Evolutionary conservation across 2,329 filamentous ascomycete species (phyloP), one percentile per base, ranked within the genome.

Genomic region (Xylaria polymorpha): DNA sequence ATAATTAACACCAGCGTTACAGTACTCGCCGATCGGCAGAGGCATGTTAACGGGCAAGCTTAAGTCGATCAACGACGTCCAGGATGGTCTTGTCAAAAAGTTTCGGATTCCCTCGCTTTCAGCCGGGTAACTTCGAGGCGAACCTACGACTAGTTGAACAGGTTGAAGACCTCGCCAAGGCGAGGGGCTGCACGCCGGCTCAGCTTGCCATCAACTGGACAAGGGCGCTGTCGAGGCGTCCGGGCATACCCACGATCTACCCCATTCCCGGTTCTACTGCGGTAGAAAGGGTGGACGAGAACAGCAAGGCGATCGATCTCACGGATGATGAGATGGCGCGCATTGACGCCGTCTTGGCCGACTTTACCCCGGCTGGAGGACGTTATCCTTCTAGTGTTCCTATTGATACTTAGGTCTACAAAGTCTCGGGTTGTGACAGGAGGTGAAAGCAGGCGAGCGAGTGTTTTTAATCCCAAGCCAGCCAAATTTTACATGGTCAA

Each of bases 181-280:
- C 82, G 74, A 92, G 91, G 80, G 83, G 84, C 1, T 86, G 84
- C 75, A 91, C 88, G 0, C 77, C 87, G 1, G 85, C 85, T 1
- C 91, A 93, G 80, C 81, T 93, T 25, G 90, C 90, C n/a, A 82
- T 94, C 63, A 86, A 84, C 56, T 94, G 91, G 90, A 80, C 88
- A 1, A 73, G 83, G 51, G 79, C 83, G 1, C 79, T 88, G 41
- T 85, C 83, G 41, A 81, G 79, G 61, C 82, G 81, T 41, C 82
- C 85, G 6, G 87, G 85, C 32, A 83, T 87, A 83, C 86, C 86
- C 32, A 78, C 74, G 12, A 86, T 92, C 69, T 85, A 92, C 58
- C 89, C 90, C 3, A 91, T 92, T 68, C 90, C 90, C 0, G 90
- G 90, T 2, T 86, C 90, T 10, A 87, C 87, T 0, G 88, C 83